phyloP scores from a whole-genome alignment of 2,329 filamentous ascomycete species.

The Aspergillus quadrilineatus region DNA sequence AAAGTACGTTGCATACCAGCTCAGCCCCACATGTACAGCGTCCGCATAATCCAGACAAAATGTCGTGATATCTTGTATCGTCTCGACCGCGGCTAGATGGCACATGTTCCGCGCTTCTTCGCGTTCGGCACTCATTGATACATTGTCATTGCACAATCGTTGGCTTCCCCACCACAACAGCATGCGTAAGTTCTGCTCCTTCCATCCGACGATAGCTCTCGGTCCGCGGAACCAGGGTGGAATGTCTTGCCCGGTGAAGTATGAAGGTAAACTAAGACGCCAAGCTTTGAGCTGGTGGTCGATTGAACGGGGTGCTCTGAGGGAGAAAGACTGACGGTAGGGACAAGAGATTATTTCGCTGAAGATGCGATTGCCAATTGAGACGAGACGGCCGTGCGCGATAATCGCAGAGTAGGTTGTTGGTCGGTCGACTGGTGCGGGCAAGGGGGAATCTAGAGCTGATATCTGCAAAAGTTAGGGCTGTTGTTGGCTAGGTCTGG shows the following conservation, averaged over 20 bases:
- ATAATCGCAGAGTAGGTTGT: slow-evolving; percentile 25
- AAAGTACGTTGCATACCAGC: slow-evolving; percentile 28
- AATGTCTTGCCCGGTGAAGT: slow-evolving; percentile 16
- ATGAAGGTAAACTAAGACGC: slow-evolving; percentile 20
- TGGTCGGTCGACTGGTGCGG: slow-evolving; percentile 11
- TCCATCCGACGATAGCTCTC: slow-evolving; percentile 21
- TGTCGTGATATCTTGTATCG: slow-evolving; percentile 20
- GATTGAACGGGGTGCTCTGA: slow-evolving; percentile 19
- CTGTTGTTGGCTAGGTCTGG: not conserved
- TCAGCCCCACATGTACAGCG: slow-evolving; percentile 16
- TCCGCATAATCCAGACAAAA: slow-evolving; percentile 16
- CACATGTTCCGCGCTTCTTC: slow-evolving; percentile 22
- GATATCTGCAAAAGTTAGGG: not conserved
- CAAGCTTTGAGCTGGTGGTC: slow-evolving; percentile 24
- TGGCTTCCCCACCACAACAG: slow-evolving; percentile 25
- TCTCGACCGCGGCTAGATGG: slow-evolving; percentile 20
- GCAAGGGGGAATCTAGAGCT: slow-evolving; percentile 5
- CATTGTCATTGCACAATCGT: slow-evolving; percentile 3
- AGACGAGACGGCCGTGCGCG: slow-evolving; percentile 17
- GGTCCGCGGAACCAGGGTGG: slow-evolving; percentile 24
- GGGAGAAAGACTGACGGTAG: slow-evolving; percentile 6
- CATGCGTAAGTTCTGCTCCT: slow-evolving; percentile 26
- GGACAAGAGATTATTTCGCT: slow-evolving; percentile 14
- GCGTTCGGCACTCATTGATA: not conserved
- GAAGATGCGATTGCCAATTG: slow-evolving; percentile 19